Conservation (phyloP, 2,329 filamentous ascomycete genomes). For the Aphanoascus verrucosus region DNA sequence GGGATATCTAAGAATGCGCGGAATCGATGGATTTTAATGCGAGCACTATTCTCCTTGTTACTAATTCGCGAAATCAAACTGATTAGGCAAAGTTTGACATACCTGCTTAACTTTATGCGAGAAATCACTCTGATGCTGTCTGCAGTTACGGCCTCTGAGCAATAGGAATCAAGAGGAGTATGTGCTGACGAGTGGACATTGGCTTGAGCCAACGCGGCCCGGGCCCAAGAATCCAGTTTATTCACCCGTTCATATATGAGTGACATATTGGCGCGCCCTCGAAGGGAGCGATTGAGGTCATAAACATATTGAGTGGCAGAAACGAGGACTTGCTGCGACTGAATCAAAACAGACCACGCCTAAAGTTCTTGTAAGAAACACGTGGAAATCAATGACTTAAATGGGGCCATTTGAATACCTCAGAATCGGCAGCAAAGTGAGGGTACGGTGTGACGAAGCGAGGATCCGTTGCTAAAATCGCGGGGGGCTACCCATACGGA, state of each 20-base stretch:
- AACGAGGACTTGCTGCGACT: conserved; percentile 35
- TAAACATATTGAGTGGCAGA: conserved; percentile 34
- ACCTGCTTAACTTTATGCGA: conserved; percentile 38
- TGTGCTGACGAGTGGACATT: conserved; percentile 22
- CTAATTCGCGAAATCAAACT: background rate
- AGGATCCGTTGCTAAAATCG: conserved; percentile 35
- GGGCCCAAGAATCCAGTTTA: conserved; percentile 33
- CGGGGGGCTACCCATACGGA: conserved; percentile 26
- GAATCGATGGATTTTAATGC: conserved; percentile 39
- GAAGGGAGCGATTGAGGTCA: conserved; percentile 32
- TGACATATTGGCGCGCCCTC: conserved; percentile 27
- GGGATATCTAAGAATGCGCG: conserved; percentile 38
- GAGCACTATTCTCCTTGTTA: conserved; percentile 25
- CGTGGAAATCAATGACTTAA: too few species aligned
- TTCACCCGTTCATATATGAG: conserved; percentile 35
- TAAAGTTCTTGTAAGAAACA: conserved; percentile 18
- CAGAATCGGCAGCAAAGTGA: conserved; percentile 31
- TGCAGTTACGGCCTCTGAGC: conserved; percentile 30
- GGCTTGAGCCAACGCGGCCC: conserved; percentile 27
- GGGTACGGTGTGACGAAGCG: conserved; percentile 36
- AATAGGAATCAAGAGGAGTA: conserved; percentile 20
- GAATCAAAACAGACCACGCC: conserved; percentile 36
- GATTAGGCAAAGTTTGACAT: background rate
- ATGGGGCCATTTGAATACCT: conserved; percentile 25
- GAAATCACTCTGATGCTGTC: conserved; percentile 33